Base-by-base conservation (phyloP, 345 rosid genomes). In the Trapa incisa region DNA sequence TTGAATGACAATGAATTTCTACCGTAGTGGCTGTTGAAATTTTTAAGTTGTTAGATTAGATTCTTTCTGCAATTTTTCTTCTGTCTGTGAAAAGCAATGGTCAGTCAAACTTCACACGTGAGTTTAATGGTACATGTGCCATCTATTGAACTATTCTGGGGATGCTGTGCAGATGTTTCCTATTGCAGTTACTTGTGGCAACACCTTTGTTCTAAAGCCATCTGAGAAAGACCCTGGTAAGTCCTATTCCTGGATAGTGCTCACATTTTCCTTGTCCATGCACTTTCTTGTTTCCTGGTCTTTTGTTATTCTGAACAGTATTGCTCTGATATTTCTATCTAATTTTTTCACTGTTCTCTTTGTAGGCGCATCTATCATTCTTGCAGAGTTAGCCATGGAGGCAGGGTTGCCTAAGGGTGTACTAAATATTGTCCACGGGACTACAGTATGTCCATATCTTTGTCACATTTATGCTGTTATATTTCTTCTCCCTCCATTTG, bases 201-300 rank as follows among this genome's bases (percentile, higher is more conserved):
- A 93, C 76, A 93, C 99, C 37, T 88, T 77, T 85, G 76, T 93
- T 70, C 77, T 90, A 64, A 93, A 93, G 89, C 99, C 97, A 76
- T 90, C 99, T 2, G 99, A 93, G 78, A 93, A 93, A 78, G 98
- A 90, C 79, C 98, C 98, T 5, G 98, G 98, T 87, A 70, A 81
- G 75, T 69, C 14, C 63, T 37, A 4, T 39, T 22, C 52, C 63
- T 58, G 38, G 35, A 32, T 35, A 2, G 7, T 8, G 60, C n/a
- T 22, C 0, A 2, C 37, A 32, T 58, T 8, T 22, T 57, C 36
- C 42, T 17, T 39, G 22, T 41, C 35, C 13, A 16, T 39, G 43
- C 48, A 64, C n/a, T 42, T 39, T 7, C 5, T 37, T 22, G 43
- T 10, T 47, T 8, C 5, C 35, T 43, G 16, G 17, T 65, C 37